Percentiles rank a stretch among this genome's conserved stretches.
These are phyloP conservation scores for Phaeosphaeriaceae sp. DNA, from an alignment of 2,329 filamentous ascomycete genomes.

Conservation along the genomic window DNA sequence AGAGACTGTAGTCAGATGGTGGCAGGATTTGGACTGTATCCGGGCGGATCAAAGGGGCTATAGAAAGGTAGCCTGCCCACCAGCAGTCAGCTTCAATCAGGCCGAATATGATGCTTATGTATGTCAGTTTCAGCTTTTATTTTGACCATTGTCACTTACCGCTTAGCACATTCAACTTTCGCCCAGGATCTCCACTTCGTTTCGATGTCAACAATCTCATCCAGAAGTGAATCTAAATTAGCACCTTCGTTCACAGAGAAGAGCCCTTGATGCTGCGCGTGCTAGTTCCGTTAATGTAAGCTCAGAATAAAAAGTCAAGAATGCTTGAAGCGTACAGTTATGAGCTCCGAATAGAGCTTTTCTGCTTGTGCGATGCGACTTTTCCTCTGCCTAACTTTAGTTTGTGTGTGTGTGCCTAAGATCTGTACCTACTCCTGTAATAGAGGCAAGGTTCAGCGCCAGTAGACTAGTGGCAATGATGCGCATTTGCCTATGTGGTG, in stretches of 20 bases:
- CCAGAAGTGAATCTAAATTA: conserved; percentile 49
- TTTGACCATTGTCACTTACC: conserved; percentile 26
- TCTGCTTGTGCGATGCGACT: conserved; percentile 56
- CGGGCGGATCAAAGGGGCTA: conserved; percentile 54
- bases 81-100: conserved; percentile 56
- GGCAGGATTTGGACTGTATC: conserved; percentile 56
- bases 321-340: conserved; percentile 45
- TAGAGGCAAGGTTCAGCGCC: conserved; percentile 57
- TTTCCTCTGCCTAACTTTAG: conserved; percentile 37
- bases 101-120: conserved; percentile 51
- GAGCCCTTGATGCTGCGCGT: conserved; percentile 58
- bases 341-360: conserved; percentile 59
- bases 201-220: conserved; percentile 53
- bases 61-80: conserved; percentile 57
- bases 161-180: conserved; percentile 59
- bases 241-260: conserved; percentile 55
- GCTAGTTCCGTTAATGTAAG: conserved; percentile 32
- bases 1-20: conserved; percentile 54
- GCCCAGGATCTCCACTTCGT: conserved; percentile 60
- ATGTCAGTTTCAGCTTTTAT: conserved; percentile 9
- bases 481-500: conserved; percentile 52
- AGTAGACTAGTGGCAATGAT: conserved; percentile 57
- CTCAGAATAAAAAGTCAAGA: background rate
- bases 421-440: conserved; percentile 51
- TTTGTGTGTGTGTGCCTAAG: background rate